Percentiles rank a stretch among this genome's conserved stretches.
phyloP scores from a whole-genome alignment of 768 basidiomycete species.

The Trametes gibbosa region DNA sequence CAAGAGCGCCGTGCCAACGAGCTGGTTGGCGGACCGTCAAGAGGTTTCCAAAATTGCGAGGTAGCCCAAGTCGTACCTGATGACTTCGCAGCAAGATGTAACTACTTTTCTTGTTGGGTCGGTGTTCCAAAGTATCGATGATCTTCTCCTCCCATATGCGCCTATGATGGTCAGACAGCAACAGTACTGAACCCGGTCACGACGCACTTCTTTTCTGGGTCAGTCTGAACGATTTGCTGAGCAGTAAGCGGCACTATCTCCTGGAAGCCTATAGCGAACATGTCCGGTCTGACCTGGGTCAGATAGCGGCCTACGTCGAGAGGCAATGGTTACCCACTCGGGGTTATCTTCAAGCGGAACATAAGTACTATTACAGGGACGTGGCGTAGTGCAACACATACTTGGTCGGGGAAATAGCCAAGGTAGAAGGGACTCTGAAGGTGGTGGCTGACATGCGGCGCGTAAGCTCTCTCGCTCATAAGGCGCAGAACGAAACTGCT shows the following conservation, averaged over 20 bases:
- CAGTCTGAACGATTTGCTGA: constrained; percentile 93
- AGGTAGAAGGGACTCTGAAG: constrained; percentile 79
- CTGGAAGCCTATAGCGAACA: constrained; percentile 90
- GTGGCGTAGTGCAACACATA: constrained; percentile 36
- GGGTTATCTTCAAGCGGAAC: constrained; percentile 31
- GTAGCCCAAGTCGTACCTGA: constrained; percentile 53
- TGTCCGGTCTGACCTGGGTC: constrained; percentile 62
- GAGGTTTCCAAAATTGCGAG: not conserved
- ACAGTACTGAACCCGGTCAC: not conserved
- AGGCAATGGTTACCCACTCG: constrained; percentile 42
- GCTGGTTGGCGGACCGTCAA: constrained; percentile 40
- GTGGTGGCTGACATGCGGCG: constrained; percentile 51
- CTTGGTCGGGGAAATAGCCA: constrained; percentile 89
- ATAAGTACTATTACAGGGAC: not conserved
- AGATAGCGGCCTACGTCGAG: not conserved
- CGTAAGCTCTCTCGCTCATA: not conserved
- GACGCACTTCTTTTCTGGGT: constrained; percentile 83
- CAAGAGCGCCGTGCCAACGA: constrained; percentile 93
- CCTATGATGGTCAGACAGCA: constrained; percentile 38
- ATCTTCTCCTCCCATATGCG: constrained; percentile 85
- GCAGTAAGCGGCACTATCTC: constrained; percentile 98
- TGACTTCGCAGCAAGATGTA: constrained; percentile 91
- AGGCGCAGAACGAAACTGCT: constrained; percentile 18
- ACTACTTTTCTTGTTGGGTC: constrained; percentile 62
- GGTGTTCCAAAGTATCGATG: constrained; percentile 70